A percentile compares a stretch with the other conserved stretches of the same genome.
These are phyloP conservation scores for Taphrina populina DNA, from an alignment of 1,139 yeast species.

Conservation along the genomic window DNA sequence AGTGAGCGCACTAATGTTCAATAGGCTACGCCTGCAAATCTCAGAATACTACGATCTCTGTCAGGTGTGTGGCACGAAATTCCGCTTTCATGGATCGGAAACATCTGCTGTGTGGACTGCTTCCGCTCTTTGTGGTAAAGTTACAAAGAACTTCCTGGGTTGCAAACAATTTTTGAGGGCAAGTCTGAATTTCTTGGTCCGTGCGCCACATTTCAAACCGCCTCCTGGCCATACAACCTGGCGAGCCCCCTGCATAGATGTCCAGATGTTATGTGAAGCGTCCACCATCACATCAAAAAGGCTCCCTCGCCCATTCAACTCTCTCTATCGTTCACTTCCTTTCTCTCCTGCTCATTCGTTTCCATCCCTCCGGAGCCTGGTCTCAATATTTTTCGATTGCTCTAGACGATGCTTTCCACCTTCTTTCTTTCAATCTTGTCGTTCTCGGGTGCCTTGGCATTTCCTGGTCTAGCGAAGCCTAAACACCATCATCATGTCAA, in stretches of 20 bases:
- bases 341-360: not conserved
- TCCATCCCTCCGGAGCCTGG: not conserved
- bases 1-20: too few species aligned
- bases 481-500: constrained; percentile 21
- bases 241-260: not conserved
- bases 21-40: too few species aligned
- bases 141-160: too few species aligned
- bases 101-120: too few species aligned
- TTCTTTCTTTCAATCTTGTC: not conserved
- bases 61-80: too few species aligned
- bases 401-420: constrained; percentile 10
- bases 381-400: not conserved
- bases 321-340: not conserved
- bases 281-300: not conserved
- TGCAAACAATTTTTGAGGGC: too few species aligned
- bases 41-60: too few species aligned
- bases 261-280: too few species aligned
- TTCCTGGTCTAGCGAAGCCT: constrained; percentile 2
- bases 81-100: too few species aligned
- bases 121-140: too few species aligned
- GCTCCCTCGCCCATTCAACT: not conserved
- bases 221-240: not conserved
- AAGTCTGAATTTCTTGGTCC: too few species aligned
- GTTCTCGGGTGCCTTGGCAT: constrained; percentile 3
- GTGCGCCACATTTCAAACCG: too few species aligned